Evolutionary conservation across 1,284 basidiomycete species (phyloP).

Genomic region (Tilletiaria anomala): DNA sequence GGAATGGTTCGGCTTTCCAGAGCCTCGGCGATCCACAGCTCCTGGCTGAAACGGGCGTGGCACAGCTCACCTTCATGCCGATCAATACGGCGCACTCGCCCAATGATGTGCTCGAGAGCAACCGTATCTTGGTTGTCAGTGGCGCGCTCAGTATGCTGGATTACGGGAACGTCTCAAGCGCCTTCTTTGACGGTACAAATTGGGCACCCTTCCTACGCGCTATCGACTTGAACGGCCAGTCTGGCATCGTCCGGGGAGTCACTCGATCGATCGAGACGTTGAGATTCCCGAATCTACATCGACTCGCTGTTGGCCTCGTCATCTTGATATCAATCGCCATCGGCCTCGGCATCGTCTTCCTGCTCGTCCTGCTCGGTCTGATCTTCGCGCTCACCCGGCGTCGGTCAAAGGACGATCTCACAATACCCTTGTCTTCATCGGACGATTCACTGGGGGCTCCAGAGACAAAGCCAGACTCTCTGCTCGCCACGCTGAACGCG

Average conservation of each 20-base stretch:
- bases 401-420: slow-evolving; percentile 14
- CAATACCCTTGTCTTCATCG: slow-evolving; percentile 14
- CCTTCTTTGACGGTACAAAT: slow-evolving; percentile 68
- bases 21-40: slow-evolving; percentile 13
- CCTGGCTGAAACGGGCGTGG: slow-evolving; percentile 53
- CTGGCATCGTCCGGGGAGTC: slow-evolving; percentile 61
- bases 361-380: slow-evolving; percentile 72
- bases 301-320: slow-evolving; percentile 69
- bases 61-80: slow-evolving; percentile 80
- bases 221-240: slow-evolving; percentile 52
- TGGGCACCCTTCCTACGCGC: slow-evolving; percentile 74
- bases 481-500: slow-evolving; percentile 34
- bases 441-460: slow-evolving; percentile 20
- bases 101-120: slow-evolving; percentile 60
- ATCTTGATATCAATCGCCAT: slow-evolving; percentile 96
- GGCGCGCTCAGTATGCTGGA: slow-evolving; percentile 53
- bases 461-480: slow-evolving; percentile 20
- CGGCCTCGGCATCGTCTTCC: slow-evolving; percentile 80
- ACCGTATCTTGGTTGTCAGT: slow-evolving; percentile 80
- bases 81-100: slow-evolving; percentile 53
- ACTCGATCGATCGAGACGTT: slow-evolving; percentile 48
- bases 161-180: slow-evolving; percentile 54
- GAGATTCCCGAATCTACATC: slow-evolving; percentile 26
- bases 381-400: slow-evolving; percentile 74
- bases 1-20: slow-evolving; percentile 20